Evolutionary conservation across 306 rosid species (phyloP), one percentile per base, ranked within the genome.

Genomic region (Sechiopsis laciniata): DNA sequence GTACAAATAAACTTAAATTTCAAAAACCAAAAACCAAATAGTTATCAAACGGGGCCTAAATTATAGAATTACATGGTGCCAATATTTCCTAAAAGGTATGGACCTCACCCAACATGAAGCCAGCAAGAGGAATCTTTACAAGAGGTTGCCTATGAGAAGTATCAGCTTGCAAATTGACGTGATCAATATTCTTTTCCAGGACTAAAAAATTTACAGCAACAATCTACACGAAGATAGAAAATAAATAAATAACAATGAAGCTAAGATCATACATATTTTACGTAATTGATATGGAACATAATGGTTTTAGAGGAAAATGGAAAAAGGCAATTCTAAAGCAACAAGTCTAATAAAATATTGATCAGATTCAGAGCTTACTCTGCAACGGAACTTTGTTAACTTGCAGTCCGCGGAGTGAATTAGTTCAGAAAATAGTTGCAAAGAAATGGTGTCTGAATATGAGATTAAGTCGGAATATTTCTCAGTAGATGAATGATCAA

Each of bases 21-120:
- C 32, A 26, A 26, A 26, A 26, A 26, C 32, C 32, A 26, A 26
- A 26, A 26, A 26, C 3, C 32, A 26, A 26, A 26, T 26, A 3
- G 3, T 26, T 3, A 26, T 26, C 32, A 26, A 26, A 26, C 32
- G 32, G 3, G 3, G 32, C 32, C 37, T 32, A 37, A 53, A 32
- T 50, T 13, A 1, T 54, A 56, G n/a, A 54, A 14, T 35, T 35
- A 14, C 54, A 73, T 8, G 54, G 56, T 8, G 40, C 12, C 22
- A 40, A 68, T 68, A 45, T 19, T 55, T 10, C 29, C 37, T 73
- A 40, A 7, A 73, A 22, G 45, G 53, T 19, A 7, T 12, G 37
- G 37, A 78, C 77, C 86, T 77, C 83, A 90, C 98, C 98, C 84
- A 94, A 73, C 74, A 88, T 71, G 84, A 90, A 94, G 81, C 89